Percentiles rank a stretch among this genome's conserved stretches.
These are phyloP conservation scores for Candida verbasci DNA, from an alignment of 805 yeast genomes.

Conservation along the genomic window DNA sequence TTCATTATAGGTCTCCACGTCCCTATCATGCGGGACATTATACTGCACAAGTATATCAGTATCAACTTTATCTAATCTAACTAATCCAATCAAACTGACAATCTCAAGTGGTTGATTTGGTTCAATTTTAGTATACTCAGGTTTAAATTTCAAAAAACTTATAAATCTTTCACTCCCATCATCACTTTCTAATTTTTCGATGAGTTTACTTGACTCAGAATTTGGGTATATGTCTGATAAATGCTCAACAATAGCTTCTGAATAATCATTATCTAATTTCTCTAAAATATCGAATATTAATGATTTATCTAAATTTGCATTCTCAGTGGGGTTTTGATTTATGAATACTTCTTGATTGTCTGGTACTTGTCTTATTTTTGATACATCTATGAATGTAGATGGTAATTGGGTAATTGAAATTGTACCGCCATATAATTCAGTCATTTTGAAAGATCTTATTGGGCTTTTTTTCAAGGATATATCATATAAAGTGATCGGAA, in stretches of 20 bases:
- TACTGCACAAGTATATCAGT: constrained; percentile 63
- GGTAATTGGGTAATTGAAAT: constrained; percentile 28
- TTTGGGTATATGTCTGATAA: constrained; percentile 47
- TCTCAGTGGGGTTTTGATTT: constrained; percentile 12
- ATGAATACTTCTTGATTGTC: constrained; percentile 93
- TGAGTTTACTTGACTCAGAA: constrained; percentile 11
- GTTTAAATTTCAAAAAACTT: constrained; percentile 1
- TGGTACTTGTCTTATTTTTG: constrained; percentile 76
- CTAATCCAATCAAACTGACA: constrained; percentile 51
- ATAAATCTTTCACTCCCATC: constrained; percentile 1
- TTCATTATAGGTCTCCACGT: too few relatives aligned
- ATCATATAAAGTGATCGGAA: too few relatives aligned
- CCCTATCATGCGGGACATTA: constrained; percentile 47
- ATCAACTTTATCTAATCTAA: constrained; percentile 45
- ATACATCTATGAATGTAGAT: constrained; percentile 61
- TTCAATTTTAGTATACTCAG: neutral
- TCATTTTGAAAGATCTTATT: too few relatives aligned
- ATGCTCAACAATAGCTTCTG: constrained; percentile 50
- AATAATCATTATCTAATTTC: constrained; percentile 28
- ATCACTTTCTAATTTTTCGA: constrained; percentile 6
- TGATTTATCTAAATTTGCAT: constrained; percentile 1
- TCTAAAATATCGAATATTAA: constrained; percentile 66
- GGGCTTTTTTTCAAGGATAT: too few relatives aligned
- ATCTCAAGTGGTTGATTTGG: neutral
- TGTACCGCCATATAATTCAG: constrained; percentile 76